Evolutionary conservation across 73 alveolate species (phyloP), one percentile per base, ranked within the genome.

Genomic region (Paramecium bursaria): DNA sequence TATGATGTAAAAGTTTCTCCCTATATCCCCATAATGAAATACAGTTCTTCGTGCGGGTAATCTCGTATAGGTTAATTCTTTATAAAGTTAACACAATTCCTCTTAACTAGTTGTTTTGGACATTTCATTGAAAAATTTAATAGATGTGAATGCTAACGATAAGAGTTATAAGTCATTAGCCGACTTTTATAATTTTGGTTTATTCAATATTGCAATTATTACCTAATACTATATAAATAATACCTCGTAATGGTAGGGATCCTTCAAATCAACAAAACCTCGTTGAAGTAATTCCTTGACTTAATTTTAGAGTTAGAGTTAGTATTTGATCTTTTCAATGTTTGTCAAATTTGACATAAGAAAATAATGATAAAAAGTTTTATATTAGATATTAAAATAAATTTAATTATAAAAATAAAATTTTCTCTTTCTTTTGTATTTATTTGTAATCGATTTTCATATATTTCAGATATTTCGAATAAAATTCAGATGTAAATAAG

Each of bases 101-200:
- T 67, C 82, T 42, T 67, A 11, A 39, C 82, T 67, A 11, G 82
- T 67, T 2, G 82, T 35, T 42, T 67, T 67, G 19, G 49, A 15
- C 82, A 67, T 67, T 21, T 67, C 82, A 39, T 10, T 11, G 44
- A 67, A 67, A 42, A 25, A 67, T 67, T 67, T 67, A 5, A 67
- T 67, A 4, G 53, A 15, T 4, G 42, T 17, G 9, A 67, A 42
- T 4, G 82, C 82, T 17, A 15, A 19, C 11, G 60, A 39, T 19
- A 67, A 42, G 33, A 67, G 1, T 13, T 10, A 25, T 3, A 67
- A 27, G 7, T 67, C 82, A 31, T 67, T 31, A 39, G 14, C 4
- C 25, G 33, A 39, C 44, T 47, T 67, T 31, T 42, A 39, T 14
- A 39, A 39, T 27, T 67, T 15, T 17, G 33, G 60, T n/a, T 67